phyloP scores from a whole-genome alignment of 371 early-diverging fungal species.

The Mortierella sp. region DNA sequence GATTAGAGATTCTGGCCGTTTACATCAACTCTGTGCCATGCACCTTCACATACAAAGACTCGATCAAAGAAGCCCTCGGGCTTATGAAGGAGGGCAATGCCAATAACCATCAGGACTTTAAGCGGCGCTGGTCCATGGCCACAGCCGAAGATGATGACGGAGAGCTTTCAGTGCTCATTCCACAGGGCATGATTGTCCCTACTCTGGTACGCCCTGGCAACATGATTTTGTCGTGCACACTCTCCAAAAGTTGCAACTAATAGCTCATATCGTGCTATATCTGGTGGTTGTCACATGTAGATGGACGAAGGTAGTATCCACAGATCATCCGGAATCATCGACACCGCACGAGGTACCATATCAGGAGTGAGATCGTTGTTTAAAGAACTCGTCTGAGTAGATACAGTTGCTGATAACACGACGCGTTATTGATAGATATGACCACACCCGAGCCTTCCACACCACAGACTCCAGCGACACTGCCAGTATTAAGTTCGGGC shows the following conservation, averaged over 20 bases:
- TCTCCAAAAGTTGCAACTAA: too few species aligned
- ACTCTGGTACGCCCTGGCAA: too few species aligned
- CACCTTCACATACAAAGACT: conserved; percentile 64
- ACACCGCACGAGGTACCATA: conserved; percentile 24
- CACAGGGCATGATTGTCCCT: conserved; percentile 57
- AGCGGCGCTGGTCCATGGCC: conserved; percentile 67
- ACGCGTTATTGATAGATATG: conserved; percentile 7
- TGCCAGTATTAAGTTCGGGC: conserved; percentile 23
- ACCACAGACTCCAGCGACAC: conserved; percentile 40
- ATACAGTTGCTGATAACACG: neutral
- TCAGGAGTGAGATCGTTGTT: neutral
- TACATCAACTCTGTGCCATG: conserved; percentile 67
- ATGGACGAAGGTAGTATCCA: conserved; percentile 29
- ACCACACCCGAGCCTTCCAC: conserved; percentile 47
- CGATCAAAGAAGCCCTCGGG: conserved; percentile 61
- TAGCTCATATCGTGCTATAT: too few species aligned
- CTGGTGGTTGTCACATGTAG: conserved; percentile 28
- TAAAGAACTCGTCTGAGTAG: too few species aligned
- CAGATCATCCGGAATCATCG: conserved; percentile 30
- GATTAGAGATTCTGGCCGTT: conserved; percentile 66
- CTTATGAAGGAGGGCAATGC: conserved; percentile 62
- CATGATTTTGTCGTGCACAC: too few species aligned
- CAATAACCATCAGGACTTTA: conserved; percentile 68
- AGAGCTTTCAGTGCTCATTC: conserved; percentile 72
- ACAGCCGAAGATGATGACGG: conserved; percentile 74